Evolutionary conservation across 148 eudicot species (phyloP), one percentile per base, ranked within the genome.

Genomic region (Simmondsia chinensis): DNA sequence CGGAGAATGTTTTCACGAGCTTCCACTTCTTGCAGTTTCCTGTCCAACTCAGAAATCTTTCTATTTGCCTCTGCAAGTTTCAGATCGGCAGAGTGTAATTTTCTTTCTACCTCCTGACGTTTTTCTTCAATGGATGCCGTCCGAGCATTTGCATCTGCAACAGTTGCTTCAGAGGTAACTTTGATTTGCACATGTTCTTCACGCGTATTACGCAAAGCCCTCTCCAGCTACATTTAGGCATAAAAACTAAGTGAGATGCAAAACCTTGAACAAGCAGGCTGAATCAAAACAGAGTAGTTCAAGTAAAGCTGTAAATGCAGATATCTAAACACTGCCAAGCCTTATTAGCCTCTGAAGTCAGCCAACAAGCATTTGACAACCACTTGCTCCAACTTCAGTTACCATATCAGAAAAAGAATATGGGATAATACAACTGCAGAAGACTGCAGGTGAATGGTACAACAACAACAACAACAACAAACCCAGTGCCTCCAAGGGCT

Each of bases 21-120:
- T 61, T 79, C 87, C 33, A 93, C 33, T 41, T 82, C 96, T 66
- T 73, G 79, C 54, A 82, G 25, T 59, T 72, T 86, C 74, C 80
- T 80, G 40, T 86, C 87, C 57, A 82, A 23, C 48, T 79, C 96
- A 16, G 66, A 58, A 42, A 65, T 64, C 65, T 79, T 80, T 72
- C 77, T 68, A 41, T 62, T 77, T 31, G 68, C 74, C 63, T 83
- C 94, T 21, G 83, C 76, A 66, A 77, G 80, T 53, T 75, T 75
- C 18, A 77, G 64, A 66, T 77, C 77, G 9, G 75, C 96, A 17
- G 58, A 64, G 50, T 34, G 67, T 54, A 69, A 49, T 57, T 70
- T 86, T 30, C 52, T 60, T 57, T 93, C 77, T 26, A 85, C 69
- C 55, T 86, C 79, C 39, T 46, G 21, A 16, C 77, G 76, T 55